Conservation (phyloP, 352 stramenopile genomes). For the Pythium angustatum region DNA sequence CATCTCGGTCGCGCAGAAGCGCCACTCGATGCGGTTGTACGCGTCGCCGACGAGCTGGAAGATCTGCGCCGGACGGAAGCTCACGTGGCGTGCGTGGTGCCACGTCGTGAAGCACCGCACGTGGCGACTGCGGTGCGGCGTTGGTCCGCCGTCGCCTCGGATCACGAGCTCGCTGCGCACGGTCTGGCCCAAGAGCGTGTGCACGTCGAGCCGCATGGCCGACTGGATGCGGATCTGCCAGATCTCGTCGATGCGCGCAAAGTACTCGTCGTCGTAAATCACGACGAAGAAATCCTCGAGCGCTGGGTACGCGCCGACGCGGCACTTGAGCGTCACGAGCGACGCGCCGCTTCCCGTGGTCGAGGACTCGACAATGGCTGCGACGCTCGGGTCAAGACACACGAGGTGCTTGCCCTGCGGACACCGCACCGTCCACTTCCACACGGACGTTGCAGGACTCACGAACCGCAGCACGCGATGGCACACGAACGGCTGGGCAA, state of each 20-base stretch:
- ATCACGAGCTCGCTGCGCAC: conserved; percentile 90
- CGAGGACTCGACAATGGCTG: conserved; percentile 30
- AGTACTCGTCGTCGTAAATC: conserved; percentile 88
- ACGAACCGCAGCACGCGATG: conserved; percentile 82
- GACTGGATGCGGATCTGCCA: conserved; percentile 84
- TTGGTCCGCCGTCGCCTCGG: conserved; percentile 60
- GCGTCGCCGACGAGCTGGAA: conserved; percentile 89
- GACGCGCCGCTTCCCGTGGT: conserved; percentile 22
- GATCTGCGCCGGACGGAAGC: conserved; percentile 75
- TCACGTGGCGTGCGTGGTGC: conserved; percentile 41
- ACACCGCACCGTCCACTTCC: conserved; percentile 54
- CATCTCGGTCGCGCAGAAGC: conserved; percentile 66
- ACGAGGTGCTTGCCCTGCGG: conserved; percentile 58
- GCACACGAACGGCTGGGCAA: conserved; percentile 74
- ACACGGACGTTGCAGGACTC: conserved; percentile 54
- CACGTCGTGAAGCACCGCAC: conserved; percentile 59
- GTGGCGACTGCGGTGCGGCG: conserved; percentile 23
- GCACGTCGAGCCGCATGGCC: conserved; percentile 82
- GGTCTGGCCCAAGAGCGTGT: conserved; percentile 84
- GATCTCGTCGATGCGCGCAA: conserved; percentile 73
- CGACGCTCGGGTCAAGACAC: conserved; percentile 71
- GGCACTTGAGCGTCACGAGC: conserved; percentile 82
- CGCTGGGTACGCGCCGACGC: conserved; percentile 80
- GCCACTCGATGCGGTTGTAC: conserved; percentile 90
- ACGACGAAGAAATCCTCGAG: conserved; percentile 91